These are phyloP conservation scores for Cylindrotheca closterium DNA, from an alignment of 108 stramenopile genomes.

Conservation along the genomic window DNA sequence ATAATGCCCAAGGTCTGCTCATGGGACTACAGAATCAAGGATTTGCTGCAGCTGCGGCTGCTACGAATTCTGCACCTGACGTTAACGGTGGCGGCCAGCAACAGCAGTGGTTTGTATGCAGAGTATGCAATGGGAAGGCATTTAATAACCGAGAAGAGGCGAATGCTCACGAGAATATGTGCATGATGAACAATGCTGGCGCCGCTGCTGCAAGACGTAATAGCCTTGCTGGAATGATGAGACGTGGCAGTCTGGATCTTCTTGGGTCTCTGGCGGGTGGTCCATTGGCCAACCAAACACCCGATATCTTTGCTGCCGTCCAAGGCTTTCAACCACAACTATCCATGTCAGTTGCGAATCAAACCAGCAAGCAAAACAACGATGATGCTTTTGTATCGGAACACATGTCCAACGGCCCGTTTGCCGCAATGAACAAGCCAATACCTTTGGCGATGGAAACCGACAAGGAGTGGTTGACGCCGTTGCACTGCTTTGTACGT, in stretches of 20 bases:
- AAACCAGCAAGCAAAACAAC: not conserved
- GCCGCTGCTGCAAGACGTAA: not conserved
- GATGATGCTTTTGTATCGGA: not conserved
- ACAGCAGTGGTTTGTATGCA: constrained; percentile 44
- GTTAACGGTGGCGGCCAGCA: not conserved
- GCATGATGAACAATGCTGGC: constrained; percentile 3
- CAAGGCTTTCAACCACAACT: not conserved
- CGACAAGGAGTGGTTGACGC: constrained; percentile 81
- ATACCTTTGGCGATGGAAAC: constrained; percentile 56
- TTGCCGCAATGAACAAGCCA: constrained; percentile 46
- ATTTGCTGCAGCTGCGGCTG: not conserved
- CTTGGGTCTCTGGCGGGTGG: constrained; percentile 3
- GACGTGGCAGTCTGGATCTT: constrained; percentile 31
- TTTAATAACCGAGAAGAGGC: constrained; percentile 49
- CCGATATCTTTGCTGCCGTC: not conserved
- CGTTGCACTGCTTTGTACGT: constrained; percentile 84
- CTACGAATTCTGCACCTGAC: not conserved
- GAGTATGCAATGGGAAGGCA: constrained; percentile 49
- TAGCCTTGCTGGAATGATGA: constrained; percentile 2
- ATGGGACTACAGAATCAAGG: not conserved
- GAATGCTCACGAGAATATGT: constrained; percentile 23
- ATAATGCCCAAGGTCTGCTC: not conserved
- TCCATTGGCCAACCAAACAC: constrained; percentile 3
- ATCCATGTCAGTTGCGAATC: not conserved
- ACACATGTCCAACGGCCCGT: constrained; percentile 54